These are phyloP conservation scores for Fusarium haematococcum DNA, from an alignment of 2,329 filamentous ascomycete species.

Conservation along the genomic window DNA sequence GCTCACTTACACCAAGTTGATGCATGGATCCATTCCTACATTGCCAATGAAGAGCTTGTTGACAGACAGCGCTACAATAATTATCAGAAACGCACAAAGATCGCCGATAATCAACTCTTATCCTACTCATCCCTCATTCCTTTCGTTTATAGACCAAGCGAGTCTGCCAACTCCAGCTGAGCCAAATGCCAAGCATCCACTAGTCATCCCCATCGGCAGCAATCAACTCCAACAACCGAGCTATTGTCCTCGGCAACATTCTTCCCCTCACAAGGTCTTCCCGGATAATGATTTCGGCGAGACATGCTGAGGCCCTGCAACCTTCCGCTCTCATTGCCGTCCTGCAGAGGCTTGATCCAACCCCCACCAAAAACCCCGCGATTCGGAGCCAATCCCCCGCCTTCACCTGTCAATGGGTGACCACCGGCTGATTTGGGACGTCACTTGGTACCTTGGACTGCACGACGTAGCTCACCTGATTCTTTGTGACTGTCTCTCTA, in stretches of 20 bases:
- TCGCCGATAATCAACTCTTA: background rate
- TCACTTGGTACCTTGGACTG: background rate
- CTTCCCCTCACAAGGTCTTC: background rate
- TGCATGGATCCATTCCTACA: background rate
- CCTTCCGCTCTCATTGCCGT: background rate
- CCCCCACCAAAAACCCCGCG: constrained; percentile 5
- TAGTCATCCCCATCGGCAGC: background rate
- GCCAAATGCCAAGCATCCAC: background rate
- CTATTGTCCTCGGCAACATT: background rate
- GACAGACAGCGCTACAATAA: background rate
- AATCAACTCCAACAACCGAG: background rate
- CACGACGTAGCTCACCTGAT: constrained; percentile 15
- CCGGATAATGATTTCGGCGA: background rate
- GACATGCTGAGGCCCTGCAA: background rate
- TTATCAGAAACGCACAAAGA: background rate
- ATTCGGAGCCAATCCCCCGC: constrained; percentile 5
- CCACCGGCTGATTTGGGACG: constrained; percentile 4
- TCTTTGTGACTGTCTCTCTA: background rate
- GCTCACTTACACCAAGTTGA: background rate
- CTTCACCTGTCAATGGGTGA: background rate
- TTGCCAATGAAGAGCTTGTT: background rate
- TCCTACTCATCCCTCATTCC: background rate
- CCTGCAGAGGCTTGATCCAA: background rate
- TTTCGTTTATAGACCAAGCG: background rate
- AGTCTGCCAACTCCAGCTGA: background rate